Base-by-base conservation (phyloP, 768 basidiomycete species). In the Lactifluus subvellereus region DNA sequence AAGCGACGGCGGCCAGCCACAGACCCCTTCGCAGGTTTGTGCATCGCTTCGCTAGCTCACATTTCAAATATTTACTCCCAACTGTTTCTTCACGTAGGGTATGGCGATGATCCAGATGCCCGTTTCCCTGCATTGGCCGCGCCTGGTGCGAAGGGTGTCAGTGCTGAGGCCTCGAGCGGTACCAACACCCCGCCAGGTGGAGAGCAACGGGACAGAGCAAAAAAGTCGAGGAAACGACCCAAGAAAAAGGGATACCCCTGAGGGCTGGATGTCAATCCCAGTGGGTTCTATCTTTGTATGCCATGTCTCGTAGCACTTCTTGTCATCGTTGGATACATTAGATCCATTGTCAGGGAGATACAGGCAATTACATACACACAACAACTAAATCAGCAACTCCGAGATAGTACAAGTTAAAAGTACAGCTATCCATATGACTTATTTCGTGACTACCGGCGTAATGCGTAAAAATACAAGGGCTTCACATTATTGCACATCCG, bases 401-500 rank as follows among this genome's bases (percentile, higher is more conserved):
- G 13, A 65, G 66, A 70, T 67, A 67, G 60, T 72, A 67, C 52
- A 57, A 40, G 20, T 49, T 37, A 54, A 40, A 48, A 48, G 22
- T 61, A 62, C 32, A 35, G 11, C 18, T 33, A 27, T 55, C 32
- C 42, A 35, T 27, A 27, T 49, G 49, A 35, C 7, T 56, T 9
- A 35, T 42, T 42, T 35, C 37, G 60, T 56, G 33, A 50, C 49
- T 13, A 5, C 8, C n/a, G 16, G 14, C 35, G 30, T 33, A 47
- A 33, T 16, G 27, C 38, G 40, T 57, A 71, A 68, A 58, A 42
- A 59, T 38, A 59, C 68, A 55, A 32, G 9, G 42, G 40, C 54
- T 67, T 78, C 79, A 89, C 87, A 88, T 89, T 69, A 87, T 75
- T 57, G 79, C 80, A 77, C 88, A 90, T 40, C 84, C 82, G 45